A percentile compares a stretch with the other conserved stretches of the same genome.
phyloP scores from a whole-genome alignment of 1,139 yeast species.

The Suhomyces ambrosiae region DNA sequence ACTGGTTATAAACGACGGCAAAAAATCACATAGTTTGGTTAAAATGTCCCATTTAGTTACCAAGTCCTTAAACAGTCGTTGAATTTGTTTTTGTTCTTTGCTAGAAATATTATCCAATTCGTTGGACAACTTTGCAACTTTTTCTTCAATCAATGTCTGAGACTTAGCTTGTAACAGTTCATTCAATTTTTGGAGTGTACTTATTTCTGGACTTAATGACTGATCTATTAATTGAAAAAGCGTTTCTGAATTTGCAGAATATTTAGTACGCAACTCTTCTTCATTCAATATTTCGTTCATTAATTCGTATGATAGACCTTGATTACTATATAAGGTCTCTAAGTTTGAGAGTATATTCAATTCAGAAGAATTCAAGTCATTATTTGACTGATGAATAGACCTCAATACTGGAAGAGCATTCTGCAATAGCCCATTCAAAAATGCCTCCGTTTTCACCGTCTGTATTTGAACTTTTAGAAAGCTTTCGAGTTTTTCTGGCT shows the following conservation, averaged over 20 bases:
- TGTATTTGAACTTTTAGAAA: slow-evolving; percentile 25
- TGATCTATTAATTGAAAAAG: slow-evolving; percentile 13
- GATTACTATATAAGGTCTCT: slow-evolving; percentile 19
- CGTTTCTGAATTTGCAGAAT: slow-evolving; percentile 17
- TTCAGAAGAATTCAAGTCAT: slow-evolving; percentile 35
- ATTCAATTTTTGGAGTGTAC: slow-evolving; percentile 15
- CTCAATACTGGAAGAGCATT: slow-evolving; percentile 34
- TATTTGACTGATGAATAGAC: slow-evolving; percentile 34
- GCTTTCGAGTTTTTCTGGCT: slow-evolving; percentile 23
- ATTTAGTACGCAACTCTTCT: slow-evolving; percentile 11
- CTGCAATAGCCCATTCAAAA: slow-evolving; percentile 30
- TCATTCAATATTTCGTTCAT: slow-evolving; percentile 19
- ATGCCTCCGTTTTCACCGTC: slow-evolving; percentile 27
- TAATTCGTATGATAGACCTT: slow-evolving; percentile 17
- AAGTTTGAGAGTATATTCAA: slow-evolving; percentile 28
- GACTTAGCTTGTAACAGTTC: slow-evolving; percentile 9
- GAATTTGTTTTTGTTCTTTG: slow-evolving; percentile 7
- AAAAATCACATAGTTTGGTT: slow-evolving; percentile 29
- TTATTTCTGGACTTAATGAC: slow-evolving; percentile 13
- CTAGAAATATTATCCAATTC: slow-evolving; percentile 16
- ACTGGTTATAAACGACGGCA: slow-evolving; percentile 35
- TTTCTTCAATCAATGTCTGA: slow-evolving; percentile 1
- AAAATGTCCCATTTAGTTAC: slow-evolving; percentile 29
- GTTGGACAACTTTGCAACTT: slow-evolving; percentile 13
- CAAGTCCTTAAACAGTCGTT: slow-evolving; percentile 17